A percentile compares a stretch with the other conserved stretches of the same genome.
Conservation (phyloP, 257 asterid genomes). For the Capsicum baccatum region DNA sequence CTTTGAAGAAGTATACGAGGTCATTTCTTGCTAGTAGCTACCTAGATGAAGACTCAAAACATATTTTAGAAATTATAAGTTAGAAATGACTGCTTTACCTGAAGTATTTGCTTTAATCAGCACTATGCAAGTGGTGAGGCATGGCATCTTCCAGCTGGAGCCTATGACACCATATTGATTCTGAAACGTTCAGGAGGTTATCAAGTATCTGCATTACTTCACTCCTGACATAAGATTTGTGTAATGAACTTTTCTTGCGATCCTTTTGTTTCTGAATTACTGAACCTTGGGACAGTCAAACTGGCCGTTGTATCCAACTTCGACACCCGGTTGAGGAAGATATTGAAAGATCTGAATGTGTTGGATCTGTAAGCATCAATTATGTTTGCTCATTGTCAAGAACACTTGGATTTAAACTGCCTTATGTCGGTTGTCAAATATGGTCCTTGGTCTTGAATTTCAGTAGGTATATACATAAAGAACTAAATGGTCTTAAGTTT, state of each 20-base stretch:
- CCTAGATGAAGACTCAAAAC: neutral
- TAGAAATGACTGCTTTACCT: conserved; percentile 1
- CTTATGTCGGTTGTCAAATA: neutral
- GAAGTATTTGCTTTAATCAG: conserved; percentile 45
- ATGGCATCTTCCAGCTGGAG: conserved; percentile 93
- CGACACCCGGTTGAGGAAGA: conserved; percentile 90
- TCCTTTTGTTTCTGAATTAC: conserved; percentile 34
- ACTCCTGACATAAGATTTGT: neutral
- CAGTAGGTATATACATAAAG: neutral
- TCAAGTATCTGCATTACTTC: conserved; percentile 39
- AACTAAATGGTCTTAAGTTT: neutral
- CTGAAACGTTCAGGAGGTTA: conserved; percentile 87
- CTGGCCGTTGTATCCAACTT: conserved; percentile 96
- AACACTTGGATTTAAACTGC: neutral
- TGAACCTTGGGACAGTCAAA: conserved; percentile 63
- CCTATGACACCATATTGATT: conserved; percentile 61
- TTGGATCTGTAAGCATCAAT: conserved; percentile 70
- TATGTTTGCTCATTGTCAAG: neutral
- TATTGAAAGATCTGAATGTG: conserved; percentile 74
- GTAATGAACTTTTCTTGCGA: neutral
- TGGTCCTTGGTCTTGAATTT: conserved; percentile 20
- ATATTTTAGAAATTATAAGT: neutral
- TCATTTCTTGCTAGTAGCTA: conserved; percentile 30
- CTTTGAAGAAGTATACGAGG: conserved; percentile 94
- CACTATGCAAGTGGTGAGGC: conserved; percentile 89